phyloP scores from a whole-genome alignment of 805 yeast genomes.

The Saccharomyces cerevisiae region DNA sequence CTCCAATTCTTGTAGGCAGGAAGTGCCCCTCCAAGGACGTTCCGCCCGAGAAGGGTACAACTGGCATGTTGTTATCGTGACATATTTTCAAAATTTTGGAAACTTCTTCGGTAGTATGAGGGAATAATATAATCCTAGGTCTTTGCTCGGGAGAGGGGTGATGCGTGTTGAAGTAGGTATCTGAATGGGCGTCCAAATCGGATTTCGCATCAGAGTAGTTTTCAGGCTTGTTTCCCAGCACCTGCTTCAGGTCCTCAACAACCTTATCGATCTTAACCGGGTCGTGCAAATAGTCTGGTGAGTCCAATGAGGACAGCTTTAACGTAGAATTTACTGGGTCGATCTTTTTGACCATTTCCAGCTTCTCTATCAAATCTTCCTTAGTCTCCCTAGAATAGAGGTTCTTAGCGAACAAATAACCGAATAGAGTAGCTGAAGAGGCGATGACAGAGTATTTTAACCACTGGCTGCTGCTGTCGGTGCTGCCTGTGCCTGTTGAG shows the following conservation, averaged over 20 bases:
- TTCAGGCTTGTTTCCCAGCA: slow-evolving; percentile 33
- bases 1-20: slow-evolving; percentile 58
- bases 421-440: neutral
- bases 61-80: slow-evolving; percentile 53
- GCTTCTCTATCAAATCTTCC: neutral
- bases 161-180: slow-evolving; percentile 54
- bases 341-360: slow-evolving; percentile 1
- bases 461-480: neutral
- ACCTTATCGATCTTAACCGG: slow-evolving; percentile 34
- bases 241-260: slow-evolving; percentile 33
- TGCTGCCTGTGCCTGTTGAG: neutral
- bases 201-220: slow-evolving; percentile 27
- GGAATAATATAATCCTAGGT: slow-evolving; percentile 55
- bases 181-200: slow-evolving; percentile 47
- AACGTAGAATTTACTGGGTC: slow-evolving; percentile 11
- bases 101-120: slow-evolving; percentile 58
- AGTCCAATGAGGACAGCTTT: slow-evolving; percentile 12
- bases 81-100: slow-evolving; percentile 55
- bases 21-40: slow-evolving; percentile 80
- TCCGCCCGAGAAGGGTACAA: slow-evolving; percentile 73
- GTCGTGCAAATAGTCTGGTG: slow-evolving; percentile 31
- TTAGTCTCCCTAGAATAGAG: neutral
- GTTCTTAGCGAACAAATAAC: neutral
- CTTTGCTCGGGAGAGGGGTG: slow-evolving; percentile 51
- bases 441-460: neutral